Evolutionary conservation across 768 basidiomycete genomes (phyloP).

Genomic region (Kwoniella sp.): DNA sequence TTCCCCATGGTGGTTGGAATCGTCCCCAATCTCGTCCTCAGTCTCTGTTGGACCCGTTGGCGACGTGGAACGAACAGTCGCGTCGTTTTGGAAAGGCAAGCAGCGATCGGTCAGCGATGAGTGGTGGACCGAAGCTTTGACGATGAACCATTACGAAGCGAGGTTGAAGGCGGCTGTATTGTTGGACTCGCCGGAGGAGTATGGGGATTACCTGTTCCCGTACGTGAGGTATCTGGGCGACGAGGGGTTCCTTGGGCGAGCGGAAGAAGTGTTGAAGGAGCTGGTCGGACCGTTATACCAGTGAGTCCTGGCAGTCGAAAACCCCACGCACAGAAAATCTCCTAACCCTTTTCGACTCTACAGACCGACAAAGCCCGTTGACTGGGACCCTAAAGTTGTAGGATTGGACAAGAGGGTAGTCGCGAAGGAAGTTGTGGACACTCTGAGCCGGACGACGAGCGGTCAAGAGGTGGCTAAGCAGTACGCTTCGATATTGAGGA

Average conservation of each 20-base stretch:
- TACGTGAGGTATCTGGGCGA: constrained; percentile 85
- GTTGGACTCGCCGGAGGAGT: constrained; percentile 80
- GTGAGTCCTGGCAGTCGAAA: constrained; percentile 55
- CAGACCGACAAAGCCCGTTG: constrained; percentile 57
- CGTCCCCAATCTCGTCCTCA: constrained; percentile 54
- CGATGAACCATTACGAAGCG: constrained; percentile 83
- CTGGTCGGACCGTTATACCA: constrained; percentile 83
- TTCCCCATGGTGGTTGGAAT: constrained; percentile 78
- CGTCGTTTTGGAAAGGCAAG: constrained; percentile 22
- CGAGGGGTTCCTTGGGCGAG: constrained; percentile 80
- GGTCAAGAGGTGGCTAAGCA: constrained; percentile 6
- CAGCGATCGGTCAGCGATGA: constrained; percentile 51
- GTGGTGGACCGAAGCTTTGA: constrained; percentile 80
- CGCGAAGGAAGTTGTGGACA: constrained; percentile 62
- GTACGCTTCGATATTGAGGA: constrained; percentile 1
- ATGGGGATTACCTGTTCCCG: constrained; percentile 65
- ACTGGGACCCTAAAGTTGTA: constrained; percentile 66
- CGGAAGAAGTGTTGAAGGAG: constrained; percentile 85
- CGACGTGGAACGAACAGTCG: constrained; percentile 44
- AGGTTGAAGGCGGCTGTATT: constrained; percentile 67
- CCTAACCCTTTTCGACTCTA: constrained; percentile 1
- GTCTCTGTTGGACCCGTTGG: constrained; percentile 13
- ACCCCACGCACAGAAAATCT: background rate
- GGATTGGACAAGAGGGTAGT: constrained; percentile 77
- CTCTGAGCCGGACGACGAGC: background rate